Conservation (phyloP, 441 rosid species). For the Jatropha multifida region DNA sequence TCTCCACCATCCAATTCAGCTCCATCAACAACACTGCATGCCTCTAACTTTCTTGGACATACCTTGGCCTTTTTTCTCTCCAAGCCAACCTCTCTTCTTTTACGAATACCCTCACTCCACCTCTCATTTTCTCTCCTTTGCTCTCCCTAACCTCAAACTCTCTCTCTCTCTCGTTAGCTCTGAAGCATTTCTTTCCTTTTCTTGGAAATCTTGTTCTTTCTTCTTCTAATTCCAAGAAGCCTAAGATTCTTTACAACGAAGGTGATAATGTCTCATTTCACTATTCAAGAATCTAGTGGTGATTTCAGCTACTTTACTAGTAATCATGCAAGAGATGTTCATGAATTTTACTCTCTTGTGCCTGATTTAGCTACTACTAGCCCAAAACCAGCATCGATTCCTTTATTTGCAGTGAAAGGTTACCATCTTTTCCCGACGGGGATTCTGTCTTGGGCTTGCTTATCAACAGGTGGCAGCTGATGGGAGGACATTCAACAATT, state of each 20-base stretch:
- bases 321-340: constrained; percentile 17
- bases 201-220: constrained; percentile 31
- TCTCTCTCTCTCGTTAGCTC: constrained; percentile 63
- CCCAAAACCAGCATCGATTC: not conserved
- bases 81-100: constrained; percentile 45
- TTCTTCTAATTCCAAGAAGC: constrained; percentile 17
- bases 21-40: constrained; percentile 11
- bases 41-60: constrained; percentile 56
- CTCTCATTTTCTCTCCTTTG: constrained; percentile 22
- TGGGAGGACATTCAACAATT: constrained; percentile 29
- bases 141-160: constrained; percentile 38
- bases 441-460: constrained; percentile 33
- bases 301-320: constrained; percentile 26
- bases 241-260: constrained; percentile 22
- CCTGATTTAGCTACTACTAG: constrained; percentile 23
- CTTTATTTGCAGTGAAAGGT: constrained; percentile 16
- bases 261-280: constrained; percentile 26
- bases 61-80: constrained; percentile 45
- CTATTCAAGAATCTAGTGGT: constrained; percentile 27
- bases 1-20: constrained; percentile 6
- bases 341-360: constrained; percentile 20
- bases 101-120: constrained; percentile 34
- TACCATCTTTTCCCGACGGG: constrained; percentile 30
- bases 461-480: constrained; percentile 36
- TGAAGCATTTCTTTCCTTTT: constrained; percentile 48